Evolutionary conservation across 1,139 yeast species (phyloP).

Genomic region (Barnettozyma hawaiiensis): DNA sequence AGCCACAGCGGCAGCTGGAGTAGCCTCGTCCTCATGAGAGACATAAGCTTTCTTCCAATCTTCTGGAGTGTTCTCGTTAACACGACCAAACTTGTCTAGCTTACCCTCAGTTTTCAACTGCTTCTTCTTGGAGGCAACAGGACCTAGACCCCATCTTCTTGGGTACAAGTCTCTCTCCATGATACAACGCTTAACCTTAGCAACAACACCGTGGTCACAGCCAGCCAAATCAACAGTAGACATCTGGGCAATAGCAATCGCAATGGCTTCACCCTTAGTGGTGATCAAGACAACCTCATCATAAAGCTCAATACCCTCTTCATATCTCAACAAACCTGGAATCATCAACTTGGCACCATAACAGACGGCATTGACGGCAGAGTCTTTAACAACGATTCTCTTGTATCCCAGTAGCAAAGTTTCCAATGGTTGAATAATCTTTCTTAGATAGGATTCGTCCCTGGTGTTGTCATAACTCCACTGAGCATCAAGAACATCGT

Average conservation of each 20-base stretch:
- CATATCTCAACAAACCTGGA: slow-evolving; percentile 96
- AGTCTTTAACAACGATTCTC: slow-evolving; percentile 95
- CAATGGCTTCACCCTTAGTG: slow-evolving; percentile 99
- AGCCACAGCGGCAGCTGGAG: slow-evolving; percentile 32
- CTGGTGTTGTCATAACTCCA: slow-evolving; percentile 96
- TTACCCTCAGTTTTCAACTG: slow-evolving; percentile 97
- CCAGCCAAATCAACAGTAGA: slow-evolving; percentile 94
- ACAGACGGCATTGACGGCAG: slow-evolving; percentile 97
- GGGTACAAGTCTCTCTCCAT: slow-evolving; percentile 99
- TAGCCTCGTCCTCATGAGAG: slow-evolving; percentile 64
- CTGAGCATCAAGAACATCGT: slow-evolving; percentile 97
- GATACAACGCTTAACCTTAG: slow-evolving; percentile 97
- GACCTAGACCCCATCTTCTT: slow-evolving; percentile 99
- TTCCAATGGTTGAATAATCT: slow-evolving; percentile 92
- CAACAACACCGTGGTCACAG: slow-evolving; percentile 98
- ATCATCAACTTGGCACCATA: slow-evolving; percentile 99
- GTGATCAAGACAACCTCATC: slow-evolving; percentile 98
- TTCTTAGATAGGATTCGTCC: slow-evolving; percentile 92
- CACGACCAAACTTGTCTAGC: slow-evolving; percentile 91
- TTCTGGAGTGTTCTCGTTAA: slow-evolving; percentile 88
- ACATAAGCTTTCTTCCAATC: slow-evolving; percentile 87
- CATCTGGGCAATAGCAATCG: slow-evolving; percentile 98
- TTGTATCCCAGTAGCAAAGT: slow-evolving; percentile 90
- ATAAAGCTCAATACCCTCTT: slow-evolving; percentile 93
- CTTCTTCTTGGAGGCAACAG: slow-evolving; percentile 97